phyloP scores from a whole-genome alignment of 2,329 filamentous ascomycete species.

The Sclerotinia borealis region DNA sequence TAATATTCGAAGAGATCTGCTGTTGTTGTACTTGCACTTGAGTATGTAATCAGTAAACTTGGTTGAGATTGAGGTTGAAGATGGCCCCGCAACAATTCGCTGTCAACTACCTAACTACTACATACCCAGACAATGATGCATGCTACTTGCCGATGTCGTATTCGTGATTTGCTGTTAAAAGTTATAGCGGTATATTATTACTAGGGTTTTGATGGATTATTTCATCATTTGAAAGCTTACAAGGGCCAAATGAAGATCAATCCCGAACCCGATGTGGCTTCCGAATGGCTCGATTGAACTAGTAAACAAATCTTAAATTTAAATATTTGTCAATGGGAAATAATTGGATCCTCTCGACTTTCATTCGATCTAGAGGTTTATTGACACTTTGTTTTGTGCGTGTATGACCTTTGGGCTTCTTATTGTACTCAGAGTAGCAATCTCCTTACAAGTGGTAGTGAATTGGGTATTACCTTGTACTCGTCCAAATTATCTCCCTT shows the following conservation, averaged over 20 bases:
- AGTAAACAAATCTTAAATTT: conserved; percentile 1
- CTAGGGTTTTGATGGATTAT: background rate
- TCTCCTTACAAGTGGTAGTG: background rate
- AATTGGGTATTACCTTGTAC: background rate
- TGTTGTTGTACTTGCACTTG: background rate
- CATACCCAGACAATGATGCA: background rate
- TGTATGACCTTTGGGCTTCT: background rate
- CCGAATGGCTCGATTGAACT: background rate
- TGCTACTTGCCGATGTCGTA: background rate
- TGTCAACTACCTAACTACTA: background rate
- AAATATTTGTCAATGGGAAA: background rate
- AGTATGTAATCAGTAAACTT: background rate
- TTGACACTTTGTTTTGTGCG: background rate
- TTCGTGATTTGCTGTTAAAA: background rate
- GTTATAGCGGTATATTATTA: no score
- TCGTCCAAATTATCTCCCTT: background rate
- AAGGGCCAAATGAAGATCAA: background rate
- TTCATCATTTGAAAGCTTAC: background rate
- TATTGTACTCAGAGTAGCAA: background rate
- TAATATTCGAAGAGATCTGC: no score
- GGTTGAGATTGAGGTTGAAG: background rate
- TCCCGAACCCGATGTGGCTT: background rate
- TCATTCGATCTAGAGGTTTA: background rate
- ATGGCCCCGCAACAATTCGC: background rate
- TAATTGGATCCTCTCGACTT: background rate